Conservation (phyloP, 2,329 filamentous ascomycete species). For the Ascochyta rabiei region DNA sequence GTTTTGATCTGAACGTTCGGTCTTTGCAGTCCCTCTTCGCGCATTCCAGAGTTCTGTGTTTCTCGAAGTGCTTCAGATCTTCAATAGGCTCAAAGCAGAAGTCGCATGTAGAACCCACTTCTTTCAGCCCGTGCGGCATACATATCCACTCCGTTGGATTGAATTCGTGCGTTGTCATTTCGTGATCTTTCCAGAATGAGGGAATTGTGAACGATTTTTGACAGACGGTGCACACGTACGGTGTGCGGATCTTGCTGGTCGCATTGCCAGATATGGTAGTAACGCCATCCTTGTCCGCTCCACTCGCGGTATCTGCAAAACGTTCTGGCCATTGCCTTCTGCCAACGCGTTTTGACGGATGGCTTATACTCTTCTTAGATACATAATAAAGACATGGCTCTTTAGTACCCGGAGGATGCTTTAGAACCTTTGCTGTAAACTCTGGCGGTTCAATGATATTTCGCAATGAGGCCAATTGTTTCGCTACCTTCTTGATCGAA, state of each 20-base stretch:
- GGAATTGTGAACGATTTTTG: neutral
- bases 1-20: neutral
- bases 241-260: neutral
- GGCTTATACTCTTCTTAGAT: neutral
- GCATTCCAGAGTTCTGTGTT: neutral
- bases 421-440: neutral
- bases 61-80: neutral
- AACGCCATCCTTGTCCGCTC: neutral
- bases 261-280: neutral
- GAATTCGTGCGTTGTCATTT: neutral
- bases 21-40: neutral
- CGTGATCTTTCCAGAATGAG: neutral
- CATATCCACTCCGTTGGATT: neutral
- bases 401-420: neutral
- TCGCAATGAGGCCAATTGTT: neutral
- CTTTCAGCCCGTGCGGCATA: neutral
- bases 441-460: neutral
- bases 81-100: neutral
- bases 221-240: neutral
- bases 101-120: neutral
- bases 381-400: neutral
- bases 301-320: neutral
- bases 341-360: neutral
- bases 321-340: neutral
- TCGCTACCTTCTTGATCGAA: neutral